Conservation (phyloP, 306 rosid genomes). For the Cucumis melo region DNA sequence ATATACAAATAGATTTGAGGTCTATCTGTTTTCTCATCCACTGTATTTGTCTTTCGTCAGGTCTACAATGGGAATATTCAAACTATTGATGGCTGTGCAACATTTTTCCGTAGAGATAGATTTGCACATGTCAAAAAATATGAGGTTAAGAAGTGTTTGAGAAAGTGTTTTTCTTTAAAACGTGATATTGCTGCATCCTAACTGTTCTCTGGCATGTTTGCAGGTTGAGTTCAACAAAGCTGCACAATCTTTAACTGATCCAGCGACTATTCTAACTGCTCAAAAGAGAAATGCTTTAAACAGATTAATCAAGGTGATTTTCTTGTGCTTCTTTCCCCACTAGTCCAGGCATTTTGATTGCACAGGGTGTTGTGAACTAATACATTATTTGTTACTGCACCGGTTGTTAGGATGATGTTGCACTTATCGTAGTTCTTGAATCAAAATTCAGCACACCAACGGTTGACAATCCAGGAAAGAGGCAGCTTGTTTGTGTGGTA, state of each 20-base stretch:
- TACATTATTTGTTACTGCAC: conserved; percentile 5
- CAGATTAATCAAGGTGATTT: conserved; percentile 73
- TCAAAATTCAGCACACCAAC: conserved; percentile 73
- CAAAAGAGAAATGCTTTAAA: conserved; percentile 88
- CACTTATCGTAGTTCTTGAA: conserved; percentile 91
- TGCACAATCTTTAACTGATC: conserved; percentile 92
- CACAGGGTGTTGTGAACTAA: neutral
- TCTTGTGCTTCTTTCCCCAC: neutral
- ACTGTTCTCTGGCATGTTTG: conserved; percentile 16
- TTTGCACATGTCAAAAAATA: conserved; percentile 91
- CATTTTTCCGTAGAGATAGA: conserved; percentile 96
- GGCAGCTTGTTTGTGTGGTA: conserved; percentile 98
- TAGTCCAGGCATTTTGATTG: neutral
- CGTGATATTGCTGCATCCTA: neutral
- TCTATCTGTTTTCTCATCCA: neutral
- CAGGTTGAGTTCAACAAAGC: conserved; percentile 98
- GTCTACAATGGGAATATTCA: conserved; percentile 37
- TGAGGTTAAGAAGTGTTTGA: conserved; percentile 49
- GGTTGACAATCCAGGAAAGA: conserved; percentile 71
- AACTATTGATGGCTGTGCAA: conserved; percentile 92
- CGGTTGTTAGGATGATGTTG: conserved; percentile 74
- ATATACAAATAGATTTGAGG: neutral
- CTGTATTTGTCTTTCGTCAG: conserved; percentile 22
- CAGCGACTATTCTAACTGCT: conserved; percentile 52
- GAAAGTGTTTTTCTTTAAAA: conserved; percentile 11